Evolutionary conservation across 768 basidiomycete species (phyloP).

Genomic region (Sistotremastrum suecicum): DNA sequence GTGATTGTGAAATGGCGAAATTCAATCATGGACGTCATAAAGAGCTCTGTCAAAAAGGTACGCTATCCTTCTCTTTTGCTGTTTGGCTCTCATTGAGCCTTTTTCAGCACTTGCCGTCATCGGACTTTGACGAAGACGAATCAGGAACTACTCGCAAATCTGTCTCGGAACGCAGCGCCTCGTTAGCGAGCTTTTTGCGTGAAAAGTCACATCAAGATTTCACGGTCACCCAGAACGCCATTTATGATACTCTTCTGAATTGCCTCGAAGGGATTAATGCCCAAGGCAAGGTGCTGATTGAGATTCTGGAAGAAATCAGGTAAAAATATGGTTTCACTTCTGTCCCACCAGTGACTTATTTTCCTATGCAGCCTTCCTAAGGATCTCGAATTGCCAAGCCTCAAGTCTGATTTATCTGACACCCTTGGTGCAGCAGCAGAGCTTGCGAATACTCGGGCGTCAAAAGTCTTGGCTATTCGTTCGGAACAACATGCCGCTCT

Average conservation of each 20-base stretch:
- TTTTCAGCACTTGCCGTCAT: constrained; percentile 42
- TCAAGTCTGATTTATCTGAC: constrained; percentile 56
- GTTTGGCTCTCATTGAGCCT: background rate
- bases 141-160: constrained; percentile 17
- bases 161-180: constrained; percentile 22
- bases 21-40: constrained; percentile 47
- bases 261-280: constrained; percentile 54
- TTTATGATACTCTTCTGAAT: constrained; percentile 50
- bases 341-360: background rate
- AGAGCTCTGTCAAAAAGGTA: constrained; percentile 44
- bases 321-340: constrained; percentile 12
- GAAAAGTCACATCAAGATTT: constrained; percentile 60
- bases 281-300: constrained; percentile 42
- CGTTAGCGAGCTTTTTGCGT: constrained; percentile 42
- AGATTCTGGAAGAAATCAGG: constrained; percentile 38
- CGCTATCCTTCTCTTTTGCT: constrained; percentile 13
- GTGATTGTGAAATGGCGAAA: constrained; percentile 58
- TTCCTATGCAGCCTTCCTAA: background rate
- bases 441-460: constrained; percentile 68
- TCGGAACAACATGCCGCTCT: constrained; percentile 69
- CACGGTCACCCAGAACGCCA: constrained; percentile 37
- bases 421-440: constrained; percentile 72
- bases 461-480: constrained; percentile 64
- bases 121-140: constrained; percentile 41
- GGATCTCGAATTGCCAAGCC: constrained; percentile 20